Percentiles rank a stretch among this genome's conserved stretches.
Conservation (phyloP, 2,329 filamentous ascomycete genomes). For the Aspergillus phoenicis region DNA sequence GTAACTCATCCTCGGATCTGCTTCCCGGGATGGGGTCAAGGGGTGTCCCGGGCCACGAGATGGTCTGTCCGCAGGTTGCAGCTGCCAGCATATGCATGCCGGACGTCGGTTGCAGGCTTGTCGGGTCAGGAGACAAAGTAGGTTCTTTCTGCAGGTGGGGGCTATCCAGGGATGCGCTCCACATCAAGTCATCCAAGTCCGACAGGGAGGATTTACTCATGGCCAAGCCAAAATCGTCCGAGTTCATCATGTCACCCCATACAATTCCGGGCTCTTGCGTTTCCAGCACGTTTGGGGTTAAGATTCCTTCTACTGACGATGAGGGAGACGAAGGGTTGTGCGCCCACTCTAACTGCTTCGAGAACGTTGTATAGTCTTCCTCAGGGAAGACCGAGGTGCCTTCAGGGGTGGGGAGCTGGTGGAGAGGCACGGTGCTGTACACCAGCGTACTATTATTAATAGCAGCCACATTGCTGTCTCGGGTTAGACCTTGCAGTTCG, state of each 20-base stretch:
- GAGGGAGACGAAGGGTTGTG: neutral
- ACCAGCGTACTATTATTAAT: neutral
- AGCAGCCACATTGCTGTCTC: neutral
- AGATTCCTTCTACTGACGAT: neutral
- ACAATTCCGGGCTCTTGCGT: neutral
- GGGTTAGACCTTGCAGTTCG: neutral
- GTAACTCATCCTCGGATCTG: neutral
- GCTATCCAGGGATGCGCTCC: neutral
- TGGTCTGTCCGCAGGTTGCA: neutral
- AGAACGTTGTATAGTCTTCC: neutral
- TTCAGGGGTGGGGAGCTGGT: neutral
- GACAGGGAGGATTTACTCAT: neutral
- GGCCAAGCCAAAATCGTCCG: neutral
- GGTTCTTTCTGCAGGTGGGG: neutral
- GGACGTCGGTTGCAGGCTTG: neutral
- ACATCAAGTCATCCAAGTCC: neutral
- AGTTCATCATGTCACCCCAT: neutral
- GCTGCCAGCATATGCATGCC: neutral
- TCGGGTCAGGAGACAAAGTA: neutral
- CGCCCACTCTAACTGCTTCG: neutral
- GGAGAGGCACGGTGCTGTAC: neutral
- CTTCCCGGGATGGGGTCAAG: neutral
- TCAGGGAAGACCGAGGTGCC: neutral
- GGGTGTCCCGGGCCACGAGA: neutral
- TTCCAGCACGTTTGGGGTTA: neutral